Base-by-base conservation (phyloP, 2,329 filamentous ascomycete genomes). In the Pyrenophora teres region DNA sequence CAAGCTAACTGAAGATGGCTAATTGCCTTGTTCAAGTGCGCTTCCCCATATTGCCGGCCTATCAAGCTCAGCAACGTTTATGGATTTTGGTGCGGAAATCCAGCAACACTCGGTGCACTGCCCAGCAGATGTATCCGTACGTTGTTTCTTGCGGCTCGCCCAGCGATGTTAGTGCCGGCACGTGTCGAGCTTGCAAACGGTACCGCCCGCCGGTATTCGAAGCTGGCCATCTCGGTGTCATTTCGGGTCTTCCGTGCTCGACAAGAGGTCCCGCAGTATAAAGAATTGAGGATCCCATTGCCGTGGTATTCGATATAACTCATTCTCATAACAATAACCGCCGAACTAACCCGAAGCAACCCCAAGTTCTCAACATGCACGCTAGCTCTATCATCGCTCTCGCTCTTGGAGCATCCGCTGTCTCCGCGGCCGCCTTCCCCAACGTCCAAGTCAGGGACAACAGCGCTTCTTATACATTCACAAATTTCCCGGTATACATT, bases 341-440 rank as follows among this genome's bases (percentile, higher is more conserved):
- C 19, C 19, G 23, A 13, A 30, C 3, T 6, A 19, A 10, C 35
- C 13, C 27, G 30, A 25, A 33, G 9, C 21, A 33, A 45, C n/a
- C 10, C 13, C 15, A 19, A 44, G 4, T 23, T 25, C 23, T 37
- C 19, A 46, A 16, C 23, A 51, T 51, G 48, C 42, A 51, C 42
- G 48, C 42, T 36, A 40, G 21, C 41, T 40, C 41, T 12, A 16
- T 51, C 21, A 10, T 46, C 48, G 37, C 48, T 32, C 41, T 51
- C 23, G 48, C 42, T 32, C 48, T 51, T 16, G 41, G 41, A 21
- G 48, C 48, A 3, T 31, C 31, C 31, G 42, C 42, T 13, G 48
- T 46, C 41, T 46, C 48, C 19, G 48, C 42, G 4, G 21, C 44
- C 25, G 27, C 12, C 35, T n/a, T 51, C n/a, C 23, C 30, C 16